These are phyloP conservation scores for Aspergillus ochraceoroseus DNA, from an alignment of 2,329 filamentous ascomycete species.

Conservation along the genomic window DNA sequence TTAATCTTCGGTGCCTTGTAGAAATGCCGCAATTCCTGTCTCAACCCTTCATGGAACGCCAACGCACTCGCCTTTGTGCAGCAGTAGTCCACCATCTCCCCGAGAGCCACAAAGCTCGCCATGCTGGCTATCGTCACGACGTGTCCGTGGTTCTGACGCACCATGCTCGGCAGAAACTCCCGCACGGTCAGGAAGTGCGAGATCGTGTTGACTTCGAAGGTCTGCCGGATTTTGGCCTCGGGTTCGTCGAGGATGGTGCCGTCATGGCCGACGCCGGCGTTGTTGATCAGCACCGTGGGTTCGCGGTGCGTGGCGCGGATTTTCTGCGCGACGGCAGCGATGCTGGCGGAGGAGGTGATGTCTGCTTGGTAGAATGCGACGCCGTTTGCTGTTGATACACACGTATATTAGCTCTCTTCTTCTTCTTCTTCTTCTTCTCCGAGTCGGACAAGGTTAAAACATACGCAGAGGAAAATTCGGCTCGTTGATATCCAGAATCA, in stretches of 20 bases:
- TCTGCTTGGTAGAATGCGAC: conserved; percentile 35
- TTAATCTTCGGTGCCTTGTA: conserved; percentile 38
- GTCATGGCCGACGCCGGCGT: conserved; percentile 47
- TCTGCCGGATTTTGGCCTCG: conserved; percentile 44
- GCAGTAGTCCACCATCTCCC: conserved; percentile 51
- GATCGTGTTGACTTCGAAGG: conserved; percentile 52
- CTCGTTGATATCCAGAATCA: conserved; percentile 39
- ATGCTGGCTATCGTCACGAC: conserved; percentile 54
- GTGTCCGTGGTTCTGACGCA: conserved; percentile 51
- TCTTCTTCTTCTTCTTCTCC: no score
- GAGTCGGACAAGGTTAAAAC: no score
- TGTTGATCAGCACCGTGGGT: conserved; percentile 49
- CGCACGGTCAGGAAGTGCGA: conserved; percentile 49
- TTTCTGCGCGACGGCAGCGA: conserved; percentile 33
- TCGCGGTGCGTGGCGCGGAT: conserved; percentile 42
- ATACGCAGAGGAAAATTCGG: conserved; percentile 30
- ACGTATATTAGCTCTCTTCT: no score
- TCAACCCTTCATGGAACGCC: conserved; percentile 50
- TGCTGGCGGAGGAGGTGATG: conserved; percentile 34
- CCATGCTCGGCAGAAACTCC: conserved; percentile 52
- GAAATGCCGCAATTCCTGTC: conserved; percentile 36
- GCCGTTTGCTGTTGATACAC: conserved; percentile 5
- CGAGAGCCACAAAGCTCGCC: conserved; percentile 47
- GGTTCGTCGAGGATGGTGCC: conserved; percentile 47
- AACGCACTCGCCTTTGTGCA: conserved; percentile 51